A percentile compares a stretch with the other conserved stretches of the same genome.
Conservation (phyloP, 2,329 filamentous ascomycete genomes). For the Fusarium sp. region DNA sequence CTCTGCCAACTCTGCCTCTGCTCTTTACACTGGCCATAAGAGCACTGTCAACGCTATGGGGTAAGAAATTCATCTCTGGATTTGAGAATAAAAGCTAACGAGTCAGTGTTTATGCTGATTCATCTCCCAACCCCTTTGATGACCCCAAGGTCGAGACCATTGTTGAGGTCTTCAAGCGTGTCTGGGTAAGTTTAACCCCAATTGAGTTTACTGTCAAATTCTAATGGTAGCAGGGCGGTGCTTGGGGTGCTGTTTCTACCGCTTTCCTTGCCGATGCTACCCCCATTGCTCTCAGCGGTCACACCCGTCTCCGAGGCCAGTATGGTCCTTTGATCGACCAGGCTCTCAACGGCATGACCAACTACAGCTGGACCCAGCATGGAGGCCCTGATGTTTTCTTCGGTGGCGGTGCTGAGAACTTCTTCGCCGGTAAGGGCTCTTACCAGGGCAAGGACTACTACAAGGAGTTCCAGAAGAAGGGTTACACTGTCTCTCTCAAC, state of each 20-base stretch:
- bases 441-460: conserved; percentile 83
- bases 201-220: not conserved
- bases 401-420: conserved; percentile 85
- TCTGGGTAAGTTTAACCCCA: conserved; percentile 63
- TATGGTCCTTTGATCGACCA: conserved; percentile 81
- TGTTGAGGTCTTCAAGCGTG: conserved; percentile 79
- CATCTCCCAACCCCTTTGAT: conserved; percentile 77
- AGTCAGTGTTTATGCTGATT: conserved; percentile 77
- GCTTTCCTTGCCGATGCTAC: conserved; percentile 86
- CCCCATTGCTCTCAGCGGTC: conserved; percentile 78
- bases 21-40: conserved; percentile 87
- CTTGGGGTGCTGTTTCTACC: conserved; percentile 79
- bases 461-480: conserved; percentile 76
- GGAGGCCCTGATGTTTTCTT: conserved; percentile 84
- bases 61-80: conserved; percentile 48
- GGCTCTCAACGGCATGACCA: conserved; percentile 78
- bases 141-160: conserved; percentile 90
- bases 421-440: conserved; percentile 70
- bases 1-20: conserved; percentile 85
- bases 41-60: conserved; percentile 84
- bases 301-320: conserved; percentile 76
- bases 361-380: conserved; percentile 84
- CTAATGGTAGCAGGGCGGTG: conserved; percentile 56
- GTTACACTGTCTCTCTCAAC: conserved; percentile 79
- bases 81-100: conserved; percentile 7